phyloP scores from a whole-genome alignment of 805 yeast species.

The Wickerhamiella kurtzmanii region DNA sequence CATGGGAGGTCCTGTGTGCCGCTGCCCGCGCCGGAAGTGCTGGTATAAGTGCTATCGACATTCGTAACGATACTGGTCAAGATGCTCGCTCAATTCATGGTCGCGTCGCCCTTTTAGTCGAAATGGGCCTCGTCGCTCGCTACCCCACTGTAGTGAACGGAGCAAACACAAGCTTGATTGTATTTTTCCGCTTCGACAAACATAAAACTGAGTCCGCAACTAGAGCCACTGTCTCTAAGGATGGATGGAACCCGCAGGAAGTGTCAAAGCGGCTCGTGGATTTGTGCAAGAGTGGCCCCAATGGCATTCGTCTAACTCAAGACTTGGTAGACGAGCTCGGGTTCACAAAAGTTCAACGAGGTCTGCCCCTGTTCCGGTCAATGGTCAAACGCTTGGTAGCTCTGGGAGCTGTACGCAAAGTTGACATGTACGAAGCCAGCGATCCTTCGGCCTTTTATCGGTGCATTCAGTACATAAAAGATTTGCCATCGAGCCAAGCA shows the following conservation, averaged over 20 bases:
- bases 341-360: conserved; percentile 22
- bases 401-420: conserved; percentile 21
- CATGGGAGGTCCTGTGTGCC: conserved; percentile 29
- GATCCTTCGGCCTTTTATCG: conserved; percentile 22
- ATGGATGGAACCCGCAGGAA: conserved; percentile 3
- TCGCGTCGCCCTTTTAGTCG: conserved; percentile 23
- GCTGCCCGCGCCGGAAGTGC: conserved; percentile 29
- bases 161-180: conserved; percentile 24
- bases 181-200: conserved; percentile 22
- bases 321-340: conserved; percentile 31
- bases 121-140: conserved; percentile 25
- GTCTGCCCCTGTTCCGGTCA: conserved; percentile 16
- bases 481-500: conserved; percentile 10
- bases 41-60: conserved; percentile 28
- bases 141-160: conserved; percentile 25
- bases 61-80: conserved; percentile 27
- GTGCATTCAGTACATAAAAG: conserved; percentile 26
- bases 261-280: conserved; percentile 20
- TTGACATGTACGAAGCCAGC: conserved; percentile 25
- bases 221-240: background rate
- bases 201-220: background rate
- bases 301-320: conserved; percentile 24
- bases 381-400: conserved; percentile 20
- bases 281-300: conserved; percentile 22
- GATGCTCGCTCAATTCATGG: conserved; percentile 30